Base-by-base conservation (phyloP, 139 green algal species). In the Medakamo hakoo region DNA sequence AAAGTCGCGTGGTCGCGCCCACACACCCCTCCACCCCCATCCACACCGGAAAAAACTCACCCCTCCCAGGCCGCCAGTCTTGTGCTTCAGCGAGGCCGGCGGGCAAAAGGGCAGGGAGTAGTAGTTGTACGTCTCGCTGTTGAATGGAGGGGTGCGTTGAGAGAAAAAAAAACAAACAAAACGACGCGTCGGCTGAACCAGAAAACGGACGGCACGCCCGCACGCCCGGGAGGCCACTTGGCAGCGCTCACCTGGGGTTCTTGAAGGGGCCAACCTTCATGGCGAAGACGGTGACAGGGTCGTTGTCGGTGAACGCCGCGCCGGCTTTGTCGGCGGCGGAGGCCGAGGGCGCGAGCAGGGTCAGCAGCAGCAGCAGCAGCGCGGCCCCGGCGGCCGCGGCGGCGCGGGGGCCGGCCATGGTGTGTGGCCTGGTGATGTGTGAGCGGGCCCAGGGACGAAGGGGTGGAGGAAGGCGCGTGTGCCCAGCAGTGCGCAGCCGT, bases 101-200 rank as follows among this genome's bases (percentile, higher is more conserved):
- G 78, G 73, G 76, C 92, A 98, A 69, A 98, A 96, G 9, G 92
- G 87, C 63, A 97, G 74, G 57, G 83, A 85, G 73, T 94, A 98
- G 67, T 95, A 97, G 75, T 95, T 83, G 71, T 97, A 97, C 4
- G 90, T 96, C 69, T 96, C 89, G 63, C 83, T 89, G 79, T 68
- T 59, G 18, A 25, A 27, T 30, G 23, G 26, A 48, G 16, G 21
- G 4, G 27, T 22, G 48, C 21, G 23, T 27, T 20, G 57, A 22
- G 27, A 58, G 27, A 57, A 58, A 27, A 71, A 64, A 24, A 59
- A 27, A 60, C 62, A 40, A 56, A 68, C 59, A 66, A 29, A 55
- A 57, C 27, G 25, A 4, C 31, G 9, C 31, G 22, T 62, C 4
- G 23, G 25, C 55, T 24, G 29, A 22, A 55, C 61, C 65, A 55